These are phyloP conservation scores for Alternaria viburni DNA, from an alignment of 2,329 filamentous ascomycete species.

Conservation along the genomic window DNA sequence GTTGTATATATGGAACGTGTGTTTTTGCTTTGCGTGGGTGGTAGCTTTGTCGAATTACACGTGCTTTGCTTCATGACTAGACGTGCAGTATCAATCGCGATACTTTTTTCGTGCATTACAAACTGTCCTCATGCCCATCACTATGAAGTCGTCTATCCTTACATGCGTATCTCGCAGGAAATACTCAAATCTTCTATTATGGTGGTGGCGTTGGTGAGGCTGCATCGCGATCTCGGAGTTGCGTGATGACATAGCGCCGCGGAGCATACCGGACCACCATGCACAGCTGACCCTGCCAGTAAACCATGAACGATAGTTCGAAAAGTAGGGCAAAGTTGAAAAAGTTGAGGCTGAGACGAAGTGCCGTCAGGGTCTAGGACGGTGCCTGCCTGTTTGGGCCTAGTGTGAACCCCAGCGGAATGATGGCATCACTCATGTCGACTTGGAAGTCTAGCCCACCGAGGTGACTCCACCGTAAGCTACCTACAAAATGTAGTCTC, in stretches of 20 bases:
- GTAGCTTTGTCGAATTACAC: background rate
- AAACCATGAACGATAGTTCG: background rate
- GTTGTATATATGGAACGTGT: background rate
- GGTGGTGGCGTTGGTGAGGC: fast-evolving
- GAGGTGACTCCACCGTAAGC: conserved; percentile 11
- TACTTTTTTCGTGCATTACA: fast-evolving
- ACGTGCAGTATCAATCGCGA: background rate
- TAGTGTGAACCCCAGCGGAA: conserved; percentile 12
- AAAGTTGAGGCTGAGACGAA: conserved; percentile 5
- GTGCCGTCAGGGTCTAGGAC: conserved; percentile 11
- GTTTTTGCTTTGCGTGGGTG: background rate
- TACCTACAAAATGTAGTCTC: conserved; percentile 22
- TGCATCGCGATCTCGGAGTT: background rate
- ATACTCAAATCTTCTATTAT: background rate
- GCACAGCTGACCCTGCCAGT: background rate
- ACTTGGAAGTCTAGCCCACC: conserved; percentile 3
- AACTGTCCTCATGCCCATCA: background rate
- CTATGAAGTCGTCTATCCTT: background rate
- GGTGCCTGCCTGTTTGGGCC: conserved; percentile 20
- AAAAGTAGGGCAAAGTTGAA: background rate
- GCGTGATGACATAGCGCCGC: background rate
- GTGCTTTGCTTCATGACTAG: background rate
- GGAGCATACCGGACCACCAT: background rate
- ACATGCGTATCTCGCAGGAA: background rate
- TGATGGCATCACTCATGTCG: conserved; percentile 19